Base-by-base conservation (phyloP, 1,284 basidiomycete species). In the Pseudozyma hubeiensis region DNA sequence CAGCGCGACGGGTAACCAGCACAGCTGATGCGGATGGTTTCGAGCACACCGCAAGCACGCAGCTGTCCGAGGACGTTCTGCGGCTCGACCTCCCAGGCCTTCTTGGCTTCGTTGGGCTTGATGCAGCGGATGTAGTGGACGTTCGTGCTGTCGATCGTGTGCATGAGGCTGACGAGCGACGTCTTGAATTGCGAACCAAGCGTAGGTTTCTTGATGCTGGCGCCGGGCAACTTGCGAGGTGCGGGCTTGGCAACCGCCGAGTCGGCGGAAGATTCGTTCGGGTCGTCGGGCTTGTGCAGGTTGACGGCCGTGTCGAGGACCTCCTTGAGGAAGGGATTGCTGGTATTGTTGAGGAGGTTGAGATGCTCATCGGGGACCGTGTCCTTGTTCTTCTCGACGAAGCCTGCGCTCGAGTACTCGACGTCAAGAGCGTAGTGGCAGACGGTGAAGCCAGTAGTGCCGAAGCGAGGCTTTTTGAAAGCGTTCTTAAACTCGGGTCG, bases 121-220 rank as follows among this genome's bases (percentile, higher is more conserved):
- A 99, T 99, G 86, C 97, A 99, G 56, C 97, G 91, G 80, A 99
- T 99, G 84, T 99, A 99, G 85, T 99, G 97, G 1, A 97, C 97
- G 81, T 99, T 98, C 24, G 97, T 99, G 69, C 93, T 91, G 81
- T 93, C 92, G 77, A 99, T 91, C 0, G 97, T 99, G 52, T 96
- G 93, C 96, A 99, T 99, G 48, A 99, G 87, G 55, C 90, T 92
- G 84, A 93, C 92, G 49, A 99, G 87, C 0, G 95, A 98, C 5
- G 91, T 90, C 85, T 99, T 99, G 89, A 99, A 99, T 84, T 99
- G 99, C 7, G 93, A 96, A 24, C 97, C 97, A 65, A 99, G 91
- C 0, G 97, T 99, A 0, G 95, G 97, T 85, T 99, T 99, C 85
- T 89, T 92, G 45, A 89, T 87, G 2, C 89, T 87, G 11, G 89